Base-by-base conservation (phyloP, 148 eudicot species). In the Persicaria maculosa region DNA sequence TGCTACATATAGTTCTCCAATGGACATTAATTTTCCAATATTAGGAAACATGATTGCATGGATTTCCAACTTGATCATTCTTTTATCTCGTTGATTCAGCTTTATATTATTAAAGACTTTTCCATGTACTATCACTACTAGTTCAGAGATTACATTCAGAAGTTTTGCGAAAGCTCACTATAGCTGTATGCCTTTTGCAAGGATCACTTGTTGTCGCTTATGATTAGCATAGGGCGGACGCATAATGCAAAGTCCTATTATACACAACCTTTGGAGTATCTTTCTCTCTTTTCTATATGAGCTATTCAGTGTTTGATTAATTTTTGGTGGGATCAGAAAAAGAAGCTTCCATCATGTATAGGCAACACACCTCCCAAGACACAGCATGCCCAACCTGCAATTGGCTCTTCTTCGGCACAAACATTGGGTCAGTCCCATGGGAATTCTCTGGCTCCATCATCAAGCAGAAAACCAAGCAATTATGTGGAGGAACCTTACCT, bases 1-100 rank as follows among this genome's bases (percentile, higher is more conserved):
- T 75, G 83, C 85, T 44, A 50, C 89, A 10, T 84, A 84, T 72
- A 78, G 52, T 74, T 75, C 87, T 75, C 81, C 96, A 84, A 22
- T 52, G 11, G 55, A 52, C 2, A 52, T 2, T 3, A 8, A 0
- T n/a, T 1, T 1, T 12, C 6, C 1, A 20, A 16, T 7, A 57
- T 57, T 5, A 57, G 62, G 61, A 57, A 57, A 17, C 25, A 57
- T 57, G 31, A n/a, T 57, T n/a, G 1, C 7, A 55, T 55, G 61
- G 5, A 55, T 50, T 8, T 50, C 53, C 53, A 50, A 17, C 62
- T n/a, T 7, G 62, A 17, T 50, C 11, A 57, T 57, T 57, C 62
- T 57, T 57, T 17, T 57, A n/a, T 57, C 62, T n/a, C 19, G 62
- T 57, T 57, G 25, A 57, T 57, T 57, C 7, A 57, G 19, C 10